Percentiles rank a stretch among this genome's conserved stretches.
Conservation (phyloP, 495 filamentous ascomycete species). For the Beverwykella pulmonaria region DNA sequence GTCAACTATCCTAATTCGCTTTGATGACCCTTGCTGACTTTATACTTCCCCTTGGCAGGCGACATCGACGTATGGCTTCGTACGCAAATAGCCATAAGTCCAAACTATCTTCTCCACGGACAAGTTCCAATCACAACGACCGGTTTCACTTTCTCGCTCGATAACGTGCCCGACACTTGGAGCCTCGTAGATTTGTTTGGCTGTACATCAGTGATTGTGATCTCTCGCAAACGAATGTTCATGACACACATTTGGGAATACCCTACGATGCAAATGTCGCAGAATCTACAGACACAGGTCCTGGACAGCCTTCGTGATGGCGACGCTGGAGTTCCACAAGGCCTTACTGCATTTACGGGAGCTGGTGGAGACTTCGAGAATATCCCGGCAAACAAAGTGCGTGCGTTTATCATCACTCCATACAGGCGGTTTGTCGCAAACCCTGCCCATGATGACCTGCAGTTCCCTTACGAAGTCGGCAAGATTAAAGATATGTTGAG, state of each 20-base stretch:
- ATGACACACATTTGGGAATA: slow-evolving; percentile 13
- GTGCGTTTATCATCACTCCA: slow-evolving; percentile 11
- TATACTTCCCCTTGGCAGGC: too few relatives aligned
- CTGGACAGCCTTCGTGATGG: neutral
- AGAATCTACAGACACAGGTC: neutral
- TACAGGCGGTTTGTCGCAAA: neutral
- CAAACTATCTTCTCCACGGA: too few relatives aligned
- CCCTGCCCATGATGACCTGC: neutral
- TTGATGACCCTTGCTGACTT: too few relatives aligned
- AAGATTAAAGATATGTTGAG: slow-evolving; percentile 1
- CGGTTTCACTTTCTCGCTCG: too few relatives aligned
- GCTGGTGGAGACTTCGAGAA: slow-evolving; percentile 20
- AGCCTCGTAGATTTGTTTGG: too few relatives aligned
- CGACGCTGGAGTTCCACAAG: neutral
- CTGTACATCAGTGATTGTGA: slow-evolving; percentile 11
- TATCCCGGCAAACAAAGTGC: slow-evolving; percentile 9
- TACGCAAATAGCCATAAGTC: too few relatives aligned
- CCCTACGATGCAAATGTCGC: neutral
- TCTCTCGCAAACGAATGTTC: slow-evolving; percentile 14
- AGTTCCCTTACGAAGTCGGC: neutral
- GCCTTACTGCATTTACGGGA: neutral
- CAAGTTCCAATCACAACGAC: too few relatives aligned
- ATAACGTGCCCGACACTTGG: too few relatives aligned
- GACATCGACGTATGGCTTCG: too few relatives aligned
- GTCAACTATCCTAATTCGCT: too few relatives aligned